Conservation (phyloP, 2,329 filamentous ascomycete genomes). For the Aspergillus vadensis region DNA sequence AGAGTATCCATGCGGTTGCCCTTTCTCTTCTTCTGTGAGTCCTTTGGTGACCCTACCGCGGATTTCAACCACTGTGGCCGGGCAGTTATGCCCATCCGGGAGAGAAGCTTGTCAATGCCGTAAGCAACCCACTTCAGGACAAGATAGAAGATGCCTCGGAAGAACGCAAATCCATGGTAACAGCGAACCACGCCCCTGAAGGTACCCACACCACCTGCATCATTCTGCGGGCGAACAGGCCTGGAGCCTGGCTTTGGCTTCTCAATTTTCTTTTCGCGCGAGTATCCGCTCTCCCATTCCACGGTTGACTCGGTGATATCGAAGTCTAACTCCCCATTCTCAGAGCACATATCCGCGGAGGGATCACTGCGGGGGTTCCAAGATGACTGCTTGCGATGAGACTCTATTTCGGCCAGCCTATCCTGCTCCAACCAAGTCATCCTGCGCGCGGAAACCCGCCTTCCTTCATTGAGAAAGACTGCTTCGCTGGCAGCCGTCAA, state of each 20-base stretch:
- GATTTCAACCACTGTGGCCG: conserved; percentile 65
- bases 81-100: conserved; percentile 60
- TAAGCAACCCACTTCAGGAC: conserved; percentile 61
- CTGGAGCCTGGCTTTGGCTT: conserved; percentile 38
- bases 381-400: conserved; percentile 33
- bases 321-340: conserved; percentile 37
- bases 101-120: conserved; percentile 56
- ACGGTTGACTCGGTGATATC: conserved; percentile 34
- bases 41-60: conserved; percentile 34
- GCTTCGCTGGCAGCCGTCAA: conserved; percentile 94
- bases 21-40: conserved; percentile 16
- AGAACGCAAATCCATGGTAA: conserved; percentile 71
- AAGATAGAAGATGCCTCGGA: conserved; percentile 72
- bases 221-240: conserved; percentile 39
- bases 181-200: conserved; percentile 77
- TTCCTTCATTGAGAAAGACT: conserved; percentile 91
- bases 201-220: conserved; percentile 70
- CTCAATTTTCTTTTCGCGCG: conserved; percentile 48
- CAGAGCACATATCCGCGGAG: conserved; percentile 28
- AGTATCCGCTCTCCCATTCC: conserved; percentile 51
- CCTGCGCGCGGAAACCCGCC: conserved; percentile 68
- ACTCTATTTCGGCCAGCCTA: conserved; percentile 73
- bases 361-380: conserved; percentile 20
- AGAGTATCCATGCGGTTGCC: conserved; percentile 31
- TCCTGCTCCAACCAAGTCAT: conserved; percentile 94